Percentiles rank a stretch among this genome's conserved stretches.
phyloP scores from a whole-genome alignment of 2,329 filamentous ascomycete species.

The Fusarium sp. region DNA sequence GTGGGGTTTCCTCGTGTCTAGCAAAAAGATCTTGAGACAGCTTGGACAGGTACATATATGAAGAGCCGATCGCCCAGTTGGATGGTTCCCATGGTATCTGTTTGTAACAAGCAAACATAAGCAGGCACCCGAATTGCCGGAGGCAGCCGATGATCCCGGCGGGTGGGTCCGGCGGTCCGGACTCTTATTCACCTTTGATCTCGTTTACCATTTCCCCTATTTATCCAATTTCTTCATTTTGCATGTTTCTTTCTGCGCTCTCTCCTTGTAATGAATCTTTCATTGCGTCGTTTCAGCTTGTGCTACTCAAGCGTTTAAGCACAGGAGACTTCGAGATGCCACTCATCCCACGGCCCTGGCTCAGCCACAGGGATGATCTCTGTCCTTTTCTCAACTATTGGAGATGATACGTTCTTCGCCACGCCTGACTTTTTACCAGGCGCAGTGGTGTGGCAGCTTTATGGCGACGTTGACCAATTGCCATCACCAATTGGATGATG shows the following conservation, averaged over 20 bases:
- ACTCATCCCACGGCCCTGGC: neutral
- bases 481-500: neutral
- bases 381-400: neutral
- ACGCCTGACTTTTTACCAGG: neutral
- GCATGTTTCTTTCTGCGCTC: neutral
- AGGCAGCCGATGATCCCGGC: neutral
- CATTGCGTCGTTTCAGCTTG: neutral
- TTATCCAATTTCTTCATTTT: neutral
- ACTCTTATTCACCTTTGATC: no score
- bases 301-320: neutral
- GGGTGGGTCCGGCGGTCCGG: neutral
- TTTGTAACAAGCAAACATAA: neutral
- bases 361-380: slow-evolving; percentile 9
- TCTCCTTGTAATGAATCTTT: neutral
- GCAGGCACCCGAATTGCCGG: neutral
- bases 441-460: neutral
- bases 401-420: neutral
- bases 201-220: neutral
- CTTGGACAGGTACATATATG: neutral
- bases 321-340: neutral
- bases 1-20: neutral
- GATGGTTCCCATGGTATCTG: neutral
- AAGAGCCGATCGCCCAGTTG: neutral
- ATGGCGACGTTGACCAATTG: neutral
- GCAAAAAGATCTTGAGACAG: neutral